These are phyloP conservation scores for Coemansia sp. DNA, from an alignment of 192 early-diverging fungal species.

Conservation along the genomic window DNA sequence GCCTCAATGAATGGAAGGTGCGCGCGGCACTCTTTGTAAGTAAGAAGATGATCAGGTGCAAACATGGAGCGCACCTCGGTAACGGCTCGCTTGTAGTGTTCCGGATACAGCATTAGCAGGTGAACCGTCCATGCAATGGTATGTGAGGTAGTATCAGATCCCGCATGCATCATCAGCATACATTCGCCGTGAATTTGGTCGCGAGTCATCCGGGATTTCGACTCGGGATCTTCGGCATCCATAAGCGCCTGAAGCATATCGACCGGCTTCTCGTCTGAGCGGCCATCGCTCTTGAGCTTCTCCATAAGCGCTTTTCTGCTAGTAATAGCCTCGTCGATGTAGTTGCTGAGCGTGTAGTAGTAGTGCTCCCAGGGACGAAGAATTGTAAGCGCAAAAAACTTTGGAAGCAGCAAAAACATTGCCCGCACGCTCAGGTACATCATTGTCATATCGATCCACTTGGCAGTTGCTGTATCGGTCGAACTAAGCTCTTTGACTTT, in stretches of 20 bases:
- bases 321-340: constrained; percentile 34
- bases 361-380: constrained; percentile 29
- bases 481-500: constrained; percentile 29
- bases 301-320: constrained; percentile 10
- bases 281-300: background rate
- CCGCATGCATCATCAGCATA: constrained; percentile 45
- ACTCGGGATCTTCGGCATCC: constrained; percentile 47
- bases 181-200: constrained; percentile 45
- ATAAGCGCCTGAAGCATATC: constrained; percentile 50
- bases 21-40: constrained; percentile 20
- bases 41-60: constrained; percentile 12
- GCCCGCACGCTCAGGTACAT: constrained; percentile 39
- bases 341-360: constrained; percentile 26
- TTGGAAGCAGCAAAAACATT: constrained; percentile 29
- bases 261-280: constrained; percentile 10
- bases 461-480: constrained; percentile 24
- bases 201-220: constrained; percentile 38
- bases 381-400: constrained; percentile 13
- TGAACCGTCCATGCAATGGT: constrained; percentile 40
- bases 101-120: constrained; percentile 33
- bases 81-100: constrained; percentile 18
- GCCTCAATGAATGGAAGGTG: constrained; percentile 45
- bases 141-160: constrained; percentile 29
- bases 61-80: constrained; percentile 29
- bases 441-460: constrained; percentile 35